These are phyloP conservation scores for Phoma sp. DNA, from an alignment of 2,329 filamentous ascomycete genomes.

Conservation along the genomic window DNA sequence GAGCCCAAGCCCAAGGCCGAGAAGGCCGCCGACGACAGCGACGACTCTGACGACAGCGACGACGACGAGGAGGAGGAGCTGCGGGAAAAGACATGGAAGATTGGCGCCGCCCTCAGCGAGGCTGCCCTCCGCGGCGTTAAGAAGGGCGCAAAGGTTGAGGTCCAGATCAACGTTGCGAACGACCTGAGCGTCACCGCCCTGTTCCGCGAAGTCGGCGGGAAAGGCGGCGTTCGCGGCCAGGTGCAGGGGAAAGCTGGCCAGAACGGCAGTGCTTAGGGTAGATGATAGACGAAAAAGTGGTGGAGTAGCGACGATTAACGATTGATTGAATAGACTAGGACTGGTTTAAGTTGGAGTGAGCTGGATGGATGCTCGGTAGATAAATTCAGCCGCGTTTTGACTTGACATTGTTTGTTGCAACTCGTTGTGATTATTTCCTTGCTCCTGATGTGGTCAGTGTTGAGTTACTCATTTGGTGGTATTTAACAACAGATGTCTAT, in stretches of 20 bases:
- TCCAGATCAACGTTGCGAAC: constrained; percentile 84
- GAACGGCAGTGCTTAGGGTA: constrained; percentile 39
- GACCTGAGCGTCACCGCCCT: constrained; percentile 83
- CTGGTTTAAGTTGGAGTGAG: neutral
- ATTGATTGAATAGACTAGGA: constrained; percentile 16
- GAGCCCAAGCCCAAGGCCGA: constrained; percentile 77
- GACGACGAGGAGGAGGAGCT: constrained; percentile 85
- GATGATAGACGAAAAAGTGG: too few species aligned
- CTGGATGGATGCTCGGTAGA: constrained; percentile 2
- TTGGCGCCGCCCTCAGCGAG: constrained; percentile 82
- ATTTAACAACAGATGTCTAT: too few species aligned
- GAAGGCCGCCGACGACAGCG: constrained; percentile 66
- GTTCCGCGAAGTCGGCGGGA: constrained; percentile 83
- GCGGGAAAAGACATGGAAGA: constrained; percentile 91
- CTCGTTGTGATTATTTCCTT: neutral
- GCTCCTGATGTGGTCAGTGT: too few species aligned
- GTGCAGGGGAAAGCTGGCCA: constrained; percentile 33
- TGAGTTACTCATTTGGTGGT: too few species aligned
- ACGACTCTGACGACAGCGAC: constrained; percentile 60
- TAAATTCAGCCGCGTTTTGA: neutral
- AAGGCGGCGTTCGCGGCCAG: constrained; percentile 66
- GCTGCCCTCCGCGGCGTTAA: constrained; percentile 82
- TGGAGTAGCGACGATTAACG: neutral
- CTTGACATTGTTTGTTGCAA: neutral
- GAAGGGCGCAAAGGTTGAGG: constrained; percentile 89